Evolutionary conservation across 139 green algal genomes (phyloP).

Genomic region (Micractinium conductrix): DNA sequence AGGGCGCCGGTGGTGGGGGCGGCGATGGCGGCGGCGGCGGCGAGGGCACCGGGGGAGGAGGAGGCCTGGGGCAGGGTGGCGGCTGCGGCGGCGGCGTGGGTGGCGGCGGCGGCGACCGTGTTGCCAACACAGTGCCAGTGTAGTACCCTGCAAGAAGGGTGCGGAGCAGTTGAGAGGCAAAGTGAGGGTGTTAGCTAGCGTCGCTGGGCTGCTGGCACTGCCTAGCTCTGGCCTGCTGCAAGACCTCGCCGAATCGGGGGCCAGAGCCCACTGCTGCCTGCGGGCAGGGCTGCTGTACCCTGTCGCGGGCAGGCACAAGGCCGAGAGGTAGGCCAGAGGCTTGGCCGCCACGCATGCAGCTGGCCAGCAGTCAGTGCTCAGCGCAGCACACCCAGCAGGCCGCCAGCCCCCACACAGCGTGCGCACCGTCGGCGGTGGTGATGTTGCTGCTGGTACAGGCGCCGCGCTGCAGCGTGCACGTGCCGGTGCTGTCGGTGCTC

Average conservation of each 20-base stretch:
- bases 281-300: not conserved
- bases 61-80: not conserved
- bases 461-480: not conserved
- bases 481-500: not conserved
- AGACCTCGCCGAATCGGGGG: no score
- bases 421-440: not conserved
- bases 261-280: not conserved
- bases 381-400: not conserved
- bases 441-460: not conserved
- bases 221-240: no score
- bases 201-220: no score
- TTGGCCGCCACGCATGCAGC: not conserved
- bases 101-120: no score
- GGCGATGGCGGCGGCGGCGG: no score
- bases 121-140: not conserved
- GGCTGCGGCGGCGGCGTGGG: no score
- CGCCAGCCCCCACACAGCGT: no score
- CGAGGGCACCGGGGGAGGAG: not conserved
- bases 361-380: no score
- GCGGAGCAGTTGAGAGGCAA: no score
- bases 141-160: not conserved
- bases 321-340: not conserved
- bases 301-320: not conserved
- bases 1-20: no score
- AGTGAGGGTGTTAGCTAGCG: not conserved